Percentiles rank a stretch among this genome's conserved stretches.
phyloP scores from a whole-genome alignment of 257 asterid species.

The Linderniella brevidens region DNA sequence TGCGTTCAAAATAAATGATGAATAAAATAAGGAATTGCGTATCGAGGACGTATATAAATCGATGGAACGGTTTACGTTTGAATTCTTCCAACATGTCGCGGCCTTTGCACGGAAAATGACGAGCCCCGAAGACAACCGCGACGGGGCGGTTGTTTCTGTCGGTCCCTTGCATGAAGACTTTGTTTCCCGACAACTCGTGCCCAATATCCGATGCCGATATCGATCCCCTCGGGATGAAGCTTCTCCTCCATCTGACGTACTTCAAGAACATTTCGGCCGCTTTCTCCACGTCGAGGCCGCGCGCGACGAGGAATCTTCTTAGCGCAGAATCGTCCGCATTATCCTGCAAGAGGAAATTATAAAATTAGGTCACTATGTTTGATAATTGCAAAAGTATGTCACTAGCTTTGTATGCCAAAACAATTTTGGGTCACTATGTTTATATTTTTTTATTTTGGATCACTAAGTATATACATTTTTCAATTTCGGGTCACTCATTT shows the following conservation, averaged over 20 bases:
- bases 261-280: conserved; percentile 50
- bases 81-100: conserved; percentile 36
- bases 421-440: too few relatives aligned
- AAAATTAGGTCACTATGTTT: too few relatives aligned
- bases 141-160: conserved; percentile 64
- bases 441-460: too few relatives aligned
- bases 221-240: conserved; percentile 32
- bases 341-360: too few relatives aligned
- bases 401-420: too few relatives aligned
- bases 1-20: not conserved
- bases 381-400: too few relatives aligned
- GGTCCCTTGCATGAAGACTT: conserved; percentile 64
- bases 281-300: conserved; percentile 73
- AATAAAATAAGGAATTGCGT: too few relatives aligned
- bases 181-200: conserved; percentile 41
- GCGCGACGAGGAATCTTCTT: conserved; percentile 58
- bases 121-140: conserved; percentile 39
- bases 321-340: too few relatives aligned
- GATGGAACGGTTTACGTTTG: conserved; percentile 65
- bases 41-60: too few relatives aligned
- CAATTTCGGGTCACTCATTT: too few relatives aligned
- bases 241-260: conserved; percentile 66
- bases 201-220: conserved; percentile 37
- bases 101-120: conserved; percentile 29
- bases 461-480: too few relatives aligned